Base-by-base conservation (phyloP, 768 basidiomycete genomes). In the Lactarius deliciosus region DNA sequence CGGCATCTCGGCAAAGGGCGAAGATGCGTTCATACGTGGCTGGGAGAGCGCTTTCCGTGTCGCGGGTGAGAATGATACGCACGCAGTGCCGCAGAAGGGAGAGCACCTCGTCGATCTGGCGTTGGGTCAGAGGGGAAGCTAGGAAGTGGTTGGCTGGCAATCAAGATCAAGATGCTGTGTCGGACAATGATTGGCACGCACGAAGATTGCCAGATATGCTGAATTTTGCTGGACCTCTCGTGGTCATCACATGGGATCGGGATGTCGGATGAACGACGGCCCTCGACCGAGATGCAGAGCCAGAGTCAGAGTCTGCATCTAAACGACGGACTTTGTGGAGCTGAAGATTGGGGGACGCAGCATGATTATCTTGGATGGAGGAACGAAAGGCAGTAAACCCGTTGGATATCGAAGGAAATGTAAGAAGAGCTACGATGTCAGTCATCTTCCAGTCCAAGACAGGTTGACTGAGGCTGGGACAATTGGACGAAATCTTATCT, bases 281-380 rank as follows among this genome's bases (percentile, higher is more conserved):
- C 72, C 75, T 73, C 70, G 78, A 71, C 70, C 90, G 85, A 76
- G 81, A 85, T 71, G 86, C 84, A 75, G 86, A 85, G 70, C 83
- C 83, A 71, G 86, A 82, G 78, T 90, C 88, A 76, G 83, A 85
- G 80, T 89, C 86, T 72, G 79, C 78, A 69, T 82, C 83, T 76
- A 88, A 78, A 69, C 88, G 86, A 68, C 87, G 82, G 65, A 84
- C 84, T 80, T 92, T 91, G 76, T 82, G 83, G 69, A 84, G 83
- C 78, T 82, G 85, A 76, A 84, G 84, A 74, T 79, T 83, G 73
- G 79, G 18, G 11, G 34, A 82, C 77, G 81, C 81, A 65, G 65
- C 45, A 56, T 30, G 58, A 63, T 81, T 70, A 63, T 80, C 79
- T 57, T 77, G 62, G 53, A 79, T 73, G 7, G 81, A 76, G 4